Conservation (phyloP, 2,329 filamentous ascomycete genomes). For the Penicillium hordei region DNA sequence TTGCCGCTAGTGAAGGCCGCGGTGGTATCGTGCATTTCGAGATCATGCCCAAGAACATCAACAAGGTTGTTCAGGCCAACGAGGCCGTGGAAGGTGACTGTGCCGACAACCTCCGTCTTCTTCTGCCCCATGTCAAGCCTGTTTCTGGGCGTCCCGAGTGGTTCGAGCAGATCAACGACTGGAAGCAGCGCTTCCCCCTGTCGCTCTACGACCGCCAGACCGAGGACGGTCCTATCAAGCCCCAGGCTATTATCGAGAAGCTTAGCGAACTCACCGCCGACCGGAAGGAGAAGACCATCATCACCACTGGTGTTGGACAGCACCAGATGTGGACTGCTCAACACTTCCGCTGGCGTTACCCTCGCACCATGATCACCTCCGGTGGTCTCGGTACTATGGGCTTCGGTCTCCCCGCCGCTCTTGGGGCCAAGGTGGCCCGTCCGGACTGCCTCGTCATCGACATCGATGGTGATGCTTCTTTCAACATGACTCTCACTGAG, state of each 20-base stretch:
- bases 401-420: slow-evolving; percentile 88
- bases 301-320: slow-evolving; percentile 92
- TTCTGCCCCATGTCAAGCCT: slow-evolving; percentile 70
- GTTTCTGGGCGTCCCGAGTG: slow-evolving; percentile 73
- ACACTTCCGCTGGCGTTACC: slow-evolving; percentile 91
- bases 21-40: slow-evolving; percentile 98
- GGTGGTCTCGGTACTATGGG: slow-evolving; percentile 97
- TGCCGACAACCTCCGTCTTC: slow-evolving; percentile 69
- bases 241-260: slow-evolving; percentile 87
- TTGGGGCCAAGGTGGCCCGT: slow-evolving; percentile 85
- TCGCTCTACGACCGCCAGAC: slow-evolving; percentile 76
- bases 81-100: slow-evolving; percentile 95
- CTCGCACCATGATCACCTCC: slow-evolving; percentile 92
- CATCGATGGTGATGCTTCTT: slow-evolving; percentile 97
- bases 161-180: slow-evolving; percentile 84
- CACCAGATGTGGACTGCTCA: slow-evolving; percentile 99
- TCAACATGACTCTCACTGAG: slow-evolving; percentile 98
- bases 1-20: slow-evolving; percentile 77
- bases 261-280: slow-evolving; percentile 79
- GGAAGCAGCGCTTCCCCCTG: slow-evolving; percentile 91
- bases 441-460: slow-evolving; percentile 86
- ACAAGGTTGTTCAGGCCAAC: slow-evolving; percentile 96
- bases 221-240: slow-evolving; percentile 80
- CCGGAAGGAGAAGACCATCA: slow-evolving; percentile 80
- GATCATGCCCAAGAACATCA: slow-evolving; percentile 99